These are phyloP conservation scores for Aureobasidium sp. DNA, from an alignment of 2,329 filamentous ascomycete genomes.

Conservation along the genomic window DNA sequence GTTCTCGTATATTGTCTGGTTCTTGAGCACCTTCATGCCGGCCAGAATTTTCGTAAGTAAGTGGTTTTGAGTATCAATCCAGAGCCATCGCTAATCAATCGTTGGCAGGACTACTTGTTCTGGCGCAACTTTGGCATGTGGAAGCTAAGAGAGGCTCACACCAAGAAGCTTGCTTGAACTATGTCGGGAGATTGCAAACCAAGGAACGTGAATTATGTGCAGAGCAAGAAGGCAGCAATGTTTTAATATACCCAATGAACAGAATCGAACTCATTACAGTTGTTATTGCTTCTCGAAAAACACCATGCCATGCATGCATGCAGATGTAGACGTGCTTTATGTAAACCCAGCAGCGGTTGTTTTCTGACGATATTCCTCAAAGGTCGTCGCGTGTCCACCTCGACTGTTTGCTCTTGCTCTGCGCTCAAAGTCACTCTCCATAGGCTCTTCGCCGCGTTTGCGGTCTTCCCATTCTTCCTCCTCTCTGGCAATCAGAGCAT, in stretches of 20 bases:
- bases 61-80: background rate
- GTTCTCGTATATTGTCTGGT: constrained; percentile 42
- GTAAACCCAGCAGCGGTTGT: constrained; percentile 28
- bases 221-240: background rate
- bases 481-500: constrained; percentile 33
- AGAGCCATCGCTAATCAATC: constrained; percentile 24
- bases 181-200: background rate
- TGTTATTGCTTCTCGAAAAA: background rate
- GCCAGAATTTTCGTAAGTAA: constrained; percentile 30
- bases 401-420: constrained; percentile 23
- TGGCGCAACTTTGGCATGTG: constrained; percentile 45
- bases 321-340: background rate
- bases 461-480: constrained; percentile 40
- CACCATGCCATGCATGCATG: background rate
- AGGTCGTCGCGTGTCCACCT: constrained; percentile 28
- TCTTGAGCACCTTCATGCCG: constrained; percentile 41
- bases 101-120: constrained; percentile 35
- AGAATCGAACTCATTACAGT: background rate
- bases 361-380: constrained; percentile 42
- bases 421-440: constrained; percentile 22
- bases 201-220: background rate
- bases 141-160: constrained; percentile 30
- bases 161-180: constrained; percentile 21
- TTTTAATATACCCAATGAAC: background rate
- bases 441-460: constrained; percentile 22